Conservation (phyloP, 208 protist species). For the Naegleria fowleri region DNA sequence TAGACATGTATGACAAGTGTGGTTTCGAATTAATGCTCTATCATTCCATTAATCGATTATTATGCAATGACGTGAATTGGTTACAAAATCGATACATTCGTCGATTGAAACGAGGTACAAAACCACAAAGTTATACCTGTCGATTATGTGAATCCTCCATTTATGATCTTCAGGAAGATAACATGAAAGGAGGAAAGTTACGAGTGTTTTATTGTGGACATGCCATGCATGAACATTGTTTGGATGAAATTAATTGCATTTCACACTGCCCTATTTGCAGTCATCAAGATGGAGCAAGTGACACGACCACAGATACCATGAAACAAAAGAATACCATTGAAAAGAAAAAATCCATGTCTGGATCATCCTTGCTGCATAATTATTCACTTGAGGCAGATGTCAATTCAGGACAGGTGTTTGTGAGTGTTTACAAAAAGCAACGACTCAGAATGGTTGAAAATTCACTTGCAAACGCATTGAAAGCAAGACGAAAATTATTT, state of each 20-base stretch:
- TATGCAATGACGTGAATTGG: not conserved
- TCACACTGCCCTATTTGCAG: not conserved
- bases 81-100: not conserved
- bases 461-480: too few species aligned
- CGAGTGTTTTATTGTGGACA: constrained; percentile 17
- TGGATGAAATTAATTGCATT: not conserved
- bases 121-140: not conserved
- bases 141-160: not conserved
- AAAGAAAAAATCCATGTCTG: not conserved
- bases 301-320: not conserved
- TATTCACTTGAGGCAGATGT: not conserved
- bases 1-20: not conserved
- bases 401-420: not conserved
- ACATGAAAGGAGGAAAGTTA: not conserved
- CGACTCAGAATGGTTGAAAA: not conserved
- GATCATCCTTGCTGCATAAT: not conserved
- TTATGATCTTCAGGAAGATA: constrained; percentile 8
- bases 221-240: not conserved
- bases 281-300: too few species aligned
- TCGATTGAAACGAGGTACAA: not conserved
- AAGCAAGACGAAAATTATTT: too few species aligned
- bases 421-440: not conserved
- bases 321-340: not conserved
- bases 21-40: not conserved
- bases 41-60: constrained; percentile 5